Conservation (phyloP, 2,329 filamentous ascomycete species). For the Simplicillium aogashimaense region DNA sequence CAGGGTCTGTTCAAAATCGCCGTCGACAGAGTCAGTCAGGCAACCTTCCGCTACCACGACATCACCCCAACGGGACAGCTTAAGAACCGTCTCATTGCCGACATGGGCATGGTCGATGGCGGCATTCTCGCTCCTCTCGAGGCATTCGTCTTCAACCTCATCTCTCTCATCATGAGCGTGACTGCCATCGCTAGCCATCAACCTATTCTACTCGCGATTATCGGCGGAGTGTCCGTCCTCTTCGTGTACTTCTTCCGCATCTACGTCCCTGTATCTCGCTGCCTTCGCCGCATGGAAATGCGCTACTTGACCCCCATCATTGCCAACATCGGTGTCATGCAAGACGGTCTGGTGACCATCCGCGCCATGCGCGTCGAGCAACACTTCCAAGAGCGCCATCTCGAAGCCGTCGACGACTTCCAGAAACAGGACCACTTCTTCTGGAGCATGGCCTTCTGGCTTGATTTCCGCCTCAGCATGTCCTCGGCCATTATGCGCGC, state of each 20-base stretch:
- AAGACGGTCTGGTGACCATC: constrained; percentile 80
- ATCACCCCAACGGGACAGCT: constrained; percentile 79
- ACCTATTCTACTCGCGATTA: constrained; percentile 65
- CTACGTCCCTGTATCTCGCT: constrained; percentile 78
- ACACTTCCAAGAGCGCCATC: constrained; percentile 71
- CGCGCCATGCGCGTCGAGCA: constrained; percentile 70
- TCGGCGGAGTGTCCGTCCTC: constrained; percentile 52
- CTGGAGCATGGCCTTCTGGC: constrained; percentile 80
- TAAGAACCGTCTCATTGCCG: constrained; percentile 86
- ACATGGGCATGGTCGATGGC: constrained; percentile 83
- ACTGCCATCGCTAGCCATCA: constrained; percentile 72
- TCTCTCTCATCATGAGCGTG: constrained; percentile 65
- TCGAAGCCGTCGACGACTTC: constrained; percentile 75
- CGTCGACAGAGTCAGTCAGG: constrained; percentile 63
- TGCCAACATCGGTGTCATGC: constrained; percentile 82
- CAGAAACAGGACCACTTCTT: constrained; percentile 96
- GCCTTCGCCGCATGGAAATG: constrained; percentile 76
- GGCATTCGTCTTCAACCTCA: constrained; percentile 56
- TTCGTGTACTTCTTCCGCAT: constrained; percentile 67
- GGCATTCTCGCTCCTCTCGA: constrained; percentile 71
- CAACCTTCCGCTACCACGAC: constrained; percentile 86
- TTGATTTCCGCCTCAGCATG: constrained; percentile 61
- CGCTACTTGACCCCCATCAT: constrained; percentile 80
- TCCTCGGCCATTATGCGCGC: constrained; percentile 63
- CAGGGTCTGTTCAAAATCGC: constrained; percentile 65